phyloP scores from a whole-genome alignment of 352 stramenopile genomes.

The Pythium sukuiense region DNA sequence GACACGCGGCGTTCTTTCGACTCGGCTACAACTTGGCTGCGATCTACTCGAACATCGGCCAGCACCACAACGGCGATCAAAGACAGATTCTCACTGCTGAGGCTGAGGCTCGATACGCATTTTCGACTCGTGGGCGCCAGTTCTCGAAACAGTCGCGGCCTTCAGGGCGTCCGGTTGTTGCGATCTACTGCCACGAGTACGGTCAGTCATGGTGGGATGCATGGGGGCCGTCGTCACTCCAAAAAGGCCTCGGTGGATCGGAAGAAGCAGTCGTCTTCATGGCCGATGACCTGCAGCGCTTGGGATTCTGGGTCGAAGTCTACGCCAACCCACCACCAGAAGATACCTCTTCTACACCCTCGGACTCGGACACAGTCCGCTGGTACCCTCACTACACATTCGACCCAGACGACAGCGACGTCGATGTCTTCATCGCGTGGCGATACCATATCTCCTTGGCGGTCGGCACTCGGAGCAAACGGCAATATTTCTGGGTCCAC shows the following conservation, averaged over 20 bases:
- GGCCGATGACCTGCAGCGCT: slow-evolving; percentile 60
- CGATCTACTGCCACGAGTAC: slow-evolving; percentile 93
- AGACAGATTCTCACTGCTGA: slow-evolving; percentile 35
- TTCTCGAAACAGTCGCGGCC: slow-evolving; percentile 38
- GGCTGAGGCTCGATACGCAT: slow-evolving; percentile 36
- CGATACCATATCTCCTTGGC: slow-evolving; percentile 84
- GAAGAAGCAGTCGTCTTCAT: slow-evolving; percentile 92
- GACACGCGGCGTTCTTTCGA: slow-evolving; percentile 38
- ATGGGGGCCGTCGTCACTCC: slow-evolving; percentile 83
- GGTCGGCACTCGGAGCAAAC: slow-evolving; percentile 36
- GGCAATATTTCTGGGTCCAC: slow-evolving; percentile 83
- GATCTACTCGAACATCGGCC: slow-evolving; percentile 29
- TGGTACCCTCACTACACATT: slow-evolving; percentile 81
- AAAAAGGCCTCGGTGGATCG: slow-evolving; percentile 78
- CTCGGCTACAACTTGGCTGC: slow-evolving; percentile 57
- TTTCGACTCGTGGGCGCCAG: slow-evolving; percentile 24
- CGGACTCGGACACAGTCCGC: slow-evolving; percentile 37
- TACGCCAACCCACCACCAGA: slow-evolving; percentile 66
- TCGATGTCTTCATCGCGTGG: slow-evolving; percentile 92
- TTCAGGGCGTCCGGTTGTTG: slow-evolving; percentile 42
- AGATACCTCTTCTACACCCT: slow-evolving; percentile 25
- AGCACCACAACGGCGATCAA: slow-evolving; percentile 36
- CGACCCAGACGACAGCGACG: slow-evolving; percentile 46
- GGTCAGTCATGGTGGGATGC: slow-evolving; percentile 86
- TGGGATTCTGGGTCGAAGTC: slow-evolving; percentile 88